Evolutionary conservation across 768 basidiomycete genomes (phyloP), one percentile per base, ranked within the genome.

Genomic region (Artomyces pyxidatus): DNA sequence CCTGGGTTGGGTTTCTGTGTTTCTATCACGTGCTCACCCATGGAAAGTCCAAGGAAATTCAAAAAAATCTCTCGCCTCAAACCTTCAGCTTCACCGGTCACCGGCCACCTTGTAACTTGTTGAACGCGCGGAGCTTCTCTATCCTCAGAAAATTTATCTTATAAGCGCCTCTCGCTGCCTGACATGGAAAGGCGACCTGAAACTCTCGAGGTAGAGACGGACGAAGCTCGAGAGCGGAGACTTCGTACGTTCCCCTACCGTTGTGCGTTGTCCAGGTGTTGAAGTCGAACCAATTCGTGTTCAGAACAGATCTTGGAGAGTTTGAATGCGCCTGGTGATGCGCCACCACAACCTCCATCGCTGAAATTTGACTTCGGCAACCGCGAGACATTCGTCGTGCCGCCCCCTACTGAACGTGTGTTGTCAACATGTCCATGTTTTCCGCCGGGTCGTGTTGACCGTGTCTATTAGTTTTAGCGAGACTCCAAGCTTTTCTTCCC

Each of bases 401-500:
- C 51, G 2, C 57, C 60, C 30, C 55, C 58, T 6, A 45, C 39
- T n/a, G 59, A 59, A 25, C 44, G 61, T 60, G 40, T 44, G 58
- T 53, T 22, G 3, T 19, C 10, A 17, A 17, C 14, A 19, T 3
- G 11, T 12, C 21, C 40, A 14, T 30, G 12, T 22, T 39, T 21
- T 12, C 28, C 41, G 21, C 7, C 27, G 23, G 19, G 8, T 3
- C 29, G 2, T 21, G 17, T 27, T 4, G 16, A 26, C 45, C 48
- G 22, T 40, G 21, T 42, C 10, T 44, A 21, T n/a, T 53, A 88
- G 85, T 88, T 17, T 67, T 88, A 6, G 70, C 77, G 9, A 77
- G 84, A 16, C 70, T 86, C 3, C 76, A 79, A 60, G 74, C 77
- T 0, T 87, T 88, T 59, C 73, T 88, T 5, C 83, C 84, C 2